A percentile compares a stretch with the other conserved stretches of the same genome.
Evolutionary conservation across 78 protist genomes (phyloP).

Genomic region (Planoprotostelium fungivorum): DNA sequence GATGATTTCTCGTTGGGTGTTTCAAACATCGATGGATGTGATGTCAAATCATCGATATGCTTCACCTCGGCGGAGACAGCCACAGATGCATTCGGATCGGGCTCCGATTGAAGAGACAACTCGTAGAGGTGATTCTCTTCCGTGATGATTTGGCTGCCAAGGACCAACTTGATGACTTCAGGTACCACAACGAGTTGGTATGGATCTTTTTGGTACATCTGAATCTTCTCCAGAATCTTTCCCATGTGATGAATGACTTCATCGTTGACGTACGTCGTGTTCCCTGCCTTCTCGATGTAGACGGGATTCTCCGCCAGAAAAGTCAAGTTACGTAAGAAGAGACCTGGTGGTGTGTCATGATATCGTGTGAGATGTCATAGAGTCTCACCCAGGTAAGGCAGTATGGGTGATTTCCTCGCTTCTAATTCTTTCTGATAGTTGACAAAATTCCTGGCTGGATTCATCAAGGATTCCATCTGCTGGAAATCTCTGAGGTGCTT

Average conservation of each 20-base stretch:
- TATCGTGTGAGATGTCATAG: neutral
- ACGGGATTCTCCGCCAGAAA: neutral
- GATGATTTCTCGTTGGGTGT: neutral
- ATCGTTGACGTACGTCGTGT: neutral
- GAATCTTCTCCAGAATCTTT: neutral
- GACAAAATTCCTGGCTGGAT: neutral
- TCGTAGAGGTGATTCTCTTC: neutral
- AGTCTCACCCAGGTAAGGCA: neutral
- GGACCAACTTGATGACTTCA: neutral
- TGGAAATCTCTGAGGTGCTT: neutral
- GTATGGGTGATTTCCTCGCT: neutral
- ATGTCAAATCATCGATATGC: no score
- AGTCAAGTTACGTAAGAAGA: neutral
- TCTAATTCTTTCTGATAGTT: neutral
- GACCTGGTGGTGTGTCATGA: neutral
- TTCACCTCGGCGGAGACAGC: no score
- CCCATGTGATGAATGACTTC: neutral
- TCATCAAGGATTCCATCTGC: neutral
- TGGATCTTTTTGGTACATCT: neutral
- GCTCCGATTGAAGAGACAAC: neutral
- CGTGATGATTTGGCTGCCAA: neutral
- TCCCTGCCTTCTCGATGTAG: neutral
- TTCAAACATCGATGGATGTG: no score
- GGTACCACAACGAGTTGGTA: neutral
- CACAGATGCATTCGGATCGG: neutral